phyloP scores from a whole-genome alignment of 1,139 yeast species.

The Lodderomyces pseudojiufengensis region DNA sequence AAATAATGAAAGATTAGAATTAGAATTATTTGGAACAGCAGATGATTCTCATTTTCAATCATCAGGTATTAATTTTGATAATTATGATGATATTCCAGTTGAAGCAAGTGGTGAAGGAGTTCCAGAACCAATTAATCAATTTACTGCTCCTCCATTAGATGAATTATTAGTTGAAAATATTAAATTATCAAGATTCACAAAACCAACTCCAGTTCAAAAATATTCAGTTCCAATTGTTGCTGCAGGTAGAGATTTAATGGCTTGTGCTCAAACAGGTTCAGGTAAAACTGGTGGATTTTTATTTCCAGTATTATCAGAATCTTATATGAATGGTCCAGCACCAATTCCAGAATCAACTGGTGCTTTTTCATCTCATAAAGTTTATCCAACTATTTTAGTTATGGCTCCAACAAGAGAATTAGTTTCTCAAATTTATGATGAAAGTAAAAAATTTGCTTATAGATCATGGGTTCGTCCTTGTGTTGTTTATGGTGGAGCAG shows the following conservation, averaged over 20 bases:
- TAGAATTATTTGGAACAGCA: conserved; percentile 80
- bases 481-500: conserved; percentile 98
- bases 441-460: conserved; percentile 92
- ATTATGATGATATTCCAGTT: conserved; percentile 97
- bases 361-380: conserved; percentile 68
- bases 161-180: conserved; percentile 83
- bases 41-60: conserved; percentile 84
- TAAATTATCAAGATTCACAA: conserved; percentile 80
- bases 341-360: conserved; percentile 52
- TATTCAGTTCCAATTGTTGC: conserved; percentile 97
- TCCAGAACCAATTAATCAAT: conserved; percentile 87
- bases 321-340: conserved; percentile 86
- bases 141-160: conserved; percentile 92
- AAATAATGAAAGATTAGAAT: conserved; percentile 65
- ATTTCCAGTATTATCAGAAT: conserved; percentile 94
- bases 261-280: conserved; percentile 99
- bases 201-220: conserved; percentile 98
- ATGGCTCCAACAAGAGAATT: conserved; percentile 99
- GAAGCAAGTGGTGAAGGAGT: conserved; percentile 95
- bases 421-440: conserved; percentile 94
- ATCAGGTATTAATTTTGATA: conserved; percentile 97
- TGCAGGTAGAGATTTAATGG: conserved; percentile 96
- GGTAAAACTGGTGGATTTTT: conserved; percentile 99
- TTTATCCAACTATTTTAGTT: conserved; percentile 89
- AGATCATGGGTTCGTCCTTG: conserved; percentile 98